Evolutionary conservation across 148 eudicot species (phyloP), one percentile per base, ranked within the genome.

Genomic region (Vaccinium myrtillus): DNA sequence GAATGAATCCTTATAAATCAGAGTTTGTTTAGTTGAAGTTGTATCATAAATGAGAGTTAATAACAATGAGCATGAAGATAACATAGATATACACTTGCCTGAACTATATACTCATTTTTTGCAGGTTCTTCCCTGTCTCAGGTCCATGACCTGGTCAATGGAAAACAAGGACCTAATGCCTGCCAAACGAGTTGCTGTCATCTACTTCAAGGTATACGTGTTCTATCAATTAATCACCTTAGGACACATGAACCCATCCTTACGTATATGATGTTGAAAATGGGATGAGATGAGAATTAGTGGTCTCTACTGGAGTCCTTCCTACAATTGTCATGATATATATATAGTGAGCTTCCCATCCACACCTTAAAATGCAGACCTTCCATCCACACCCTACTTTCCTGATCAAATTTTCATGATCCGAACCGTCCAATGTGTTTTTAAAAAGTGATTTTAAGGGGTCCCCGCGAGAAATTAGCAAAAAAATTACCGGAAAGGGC

Each of bases 101-200:
- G 50, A 49, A 23, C 14, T 18, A 8, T 7, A 23, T 76, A 76
- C 15, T 49, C 56, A n/a, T 49, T 76, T 76, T 50, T 14, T 76
- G 56, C 56, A 96, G 98, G 91, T 67, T 48, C 96, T 96, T 87
- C 97, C 98, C 86, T 92, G 97, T 88, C 95, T 96, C 7, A 96
- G 93, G 89, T 93, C 98, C 85, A 93, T 96, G 98, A 96, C 98
- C 63, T 94, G 98, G 98, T 93, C 86, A 61, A 94, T 93, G 98
- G 97, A 96, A 89, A 92, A 93, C 74, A 96, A 92, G 83, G 89
- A 86, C 89, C 88, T 89, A 48, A 51, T 84, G 59, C 98, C 98
- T 23, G 95, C 90, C 32, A 93, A 94, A 88, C 92, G 94, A 89
- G 90, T 93, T 70, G 98, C 98, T 84, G 92, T 96, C 61, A 93